Percentiles rank a stretch among this genome's conserved stretches.
Conservation (phyloP, 371 early-diverging fungal species). For the Haplosporangium sp. region DNA sequence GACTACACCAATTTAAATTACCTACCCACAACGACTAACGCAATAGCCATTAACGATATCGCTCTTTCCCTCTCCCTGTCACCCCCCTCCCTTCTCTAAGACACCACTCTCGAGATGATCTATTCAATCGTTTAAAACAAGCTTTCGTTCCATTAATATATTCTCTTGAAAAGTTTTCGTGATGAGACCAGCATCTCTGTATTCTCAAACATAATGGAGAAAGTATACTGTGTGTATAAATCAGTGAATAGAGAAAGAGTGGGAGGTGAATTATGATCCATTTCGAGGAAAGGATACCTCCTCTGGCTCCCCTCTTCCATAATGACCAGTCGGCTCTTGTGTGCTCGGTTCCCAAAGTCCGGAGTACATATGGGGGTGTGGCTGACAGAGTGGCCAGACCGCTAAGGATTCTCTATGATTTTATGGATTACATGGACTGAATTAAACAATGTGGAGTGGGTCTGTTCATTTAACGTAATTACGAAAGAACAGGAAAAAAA, state of each 20-base stretch:
- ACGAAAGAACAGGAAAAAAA: not conserved
- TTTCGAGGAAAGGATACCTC: not conserved
- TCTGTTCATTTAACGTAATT: not conserved
- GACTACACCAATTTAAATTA: conserved; percentile 34
- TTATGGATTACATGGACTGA: not conserved
- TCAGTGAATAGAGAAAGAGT: not conserved
- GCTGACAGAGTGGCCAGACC: conserved; percentile 1
- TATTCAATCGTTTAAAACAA: not conserved
- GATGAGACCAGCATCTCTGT: not conserved
- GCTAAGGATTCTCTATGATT: not conserved
- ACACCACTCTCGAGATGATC: not conserved
- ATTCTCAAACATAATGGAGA: not conserved
- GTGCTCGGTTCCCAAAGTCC: not conserved
- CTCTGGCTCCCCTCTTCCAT: not conserved
- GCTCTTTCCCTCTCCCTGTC: too few species aligned
- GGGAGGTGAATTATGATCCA: conserved; percentile 2
- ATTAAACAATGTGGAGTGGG: not conserved
- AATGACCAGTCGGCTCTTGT: not conserved
- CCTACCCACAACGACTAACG: not conserved
- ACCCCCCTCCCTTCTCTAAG: too few species aligned
- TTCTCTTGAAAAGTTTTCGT: not conserved
- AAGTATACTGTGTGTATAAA: not conserved
- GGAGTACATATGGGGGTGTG: not conserved
- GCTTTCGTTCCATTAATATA: not conserved
- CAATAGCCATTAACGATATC: not conserved